phyloP scores from a whole-genome alignment of 768 basidiomycete genomes.

The Leccinum variicolor region DNA sequence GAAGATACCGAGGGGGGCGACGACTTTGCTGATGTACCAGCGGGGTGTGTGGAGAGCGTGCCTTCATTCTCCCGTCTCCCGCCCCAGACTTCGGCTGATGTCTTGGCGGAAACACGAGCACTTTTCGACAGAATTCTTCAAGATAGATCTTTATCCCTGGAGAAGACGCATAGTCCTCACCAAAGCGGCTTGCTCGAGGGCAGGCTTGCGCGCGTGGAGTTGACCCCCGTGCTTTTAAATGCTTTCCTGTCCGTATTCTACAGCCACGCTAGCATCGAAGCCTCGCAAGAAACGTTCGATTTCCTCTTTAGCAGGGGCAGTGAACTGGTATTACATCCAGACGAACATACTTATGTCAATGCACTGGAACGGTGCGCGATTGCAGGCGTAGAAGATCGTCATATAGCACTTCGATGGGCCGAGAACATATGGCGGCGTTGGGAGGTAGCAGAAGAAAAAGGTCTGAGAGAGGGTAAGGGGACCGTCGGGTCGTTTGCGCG shows the following conservation, averaged over 20 bases:
- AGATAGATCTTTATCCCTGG: constrained; percentile 29
- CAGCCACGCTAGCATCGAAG: constrained; percentile 50
- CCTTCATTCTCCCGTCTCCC: constrained; percentile 49
- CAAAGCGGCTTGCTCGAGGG: constrained; percentile 14
- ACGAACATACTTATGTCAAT: constrained; percentile 57
- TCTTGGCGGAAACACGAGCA: constrained; percentile 63
- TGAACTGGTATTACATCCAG: constrained; percentile 35
- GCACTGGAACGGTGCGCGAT: constrained; percentile 64
- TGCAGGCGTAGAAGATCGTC: constrained; percentile 43
- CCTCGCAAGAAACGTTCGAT: constrained; percentile 47
- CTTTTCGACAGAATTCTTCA: constrained; percentile 61
- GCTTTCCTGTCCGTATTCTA: constrained; percentile 81
- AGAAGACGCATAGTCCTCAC: neutral
- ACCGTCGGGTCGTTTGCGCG: constrained; percentile 35
- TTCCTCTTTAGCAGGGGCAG: constrained; percentile 41
- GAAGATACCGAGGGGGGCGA: constrained; percentile 2
- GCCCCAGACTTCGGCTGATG: constrained; percentile 70
- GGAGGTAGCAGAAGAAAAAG: constrained; percentile 43
- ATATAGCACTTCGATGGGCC: constrained; percentile 48
- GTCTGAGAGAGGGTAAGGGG: constrained; percentile 26
- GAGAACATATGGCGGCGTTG: constrained; percentile 68
- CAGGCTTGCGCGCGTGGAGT: constrained; percentile 54
- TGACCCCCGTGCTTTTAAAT: constrained; percentile 66
- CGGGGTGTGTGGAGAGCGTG: neutral
- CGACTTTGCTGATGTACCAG: constrained; percentile 1